Evolutionary conservation across 345 rosid species (phyloP).

Genomic region (Brassica napus): Da-Ae NC_063446.1:21675001-21675500

Average conservation of each 20-base stretch:
- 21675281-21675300: constrained; percentile 1
- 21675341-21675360: constrained; percentile 45
- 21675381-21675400: constrained; percentile 83
- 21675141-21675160: constrained; percentile 33
- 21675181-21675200: constrained; percentile 39
- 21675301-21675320: constrained; percentile 32
- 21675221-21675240: constrained; percentile 18
- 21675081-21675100: constrained; percentile 35
- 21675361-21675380: constrained; percentile 81
- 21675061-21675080: constrained; percentile 7
- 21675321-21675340: constrained; percentile 74
- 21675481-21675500: constrained; percentile 59
- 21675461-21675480: constrained; percentile 84
- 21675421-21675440: constrained; percentile 53
- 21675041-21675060: not conserved
- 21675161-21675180: constrained; percentile 39
- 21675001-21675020: not conserved
- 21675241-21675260: constrained; percentile 33
- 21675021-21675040: not conserved
- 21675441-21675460: constrained; percentile 61
- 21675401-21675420: constrained; percentile 57
- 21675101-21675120: constrained; percentile 28
- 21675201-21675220: constrained; percentile 37
- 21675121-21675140: constrained; percentile 17
- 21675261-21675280: constrained; percentile 19